Evolutionary conservation across 345 rosid species (phyloP), one percentile per base, ranked within the genome.

Genomic region (Camelina laxa): DNA sequence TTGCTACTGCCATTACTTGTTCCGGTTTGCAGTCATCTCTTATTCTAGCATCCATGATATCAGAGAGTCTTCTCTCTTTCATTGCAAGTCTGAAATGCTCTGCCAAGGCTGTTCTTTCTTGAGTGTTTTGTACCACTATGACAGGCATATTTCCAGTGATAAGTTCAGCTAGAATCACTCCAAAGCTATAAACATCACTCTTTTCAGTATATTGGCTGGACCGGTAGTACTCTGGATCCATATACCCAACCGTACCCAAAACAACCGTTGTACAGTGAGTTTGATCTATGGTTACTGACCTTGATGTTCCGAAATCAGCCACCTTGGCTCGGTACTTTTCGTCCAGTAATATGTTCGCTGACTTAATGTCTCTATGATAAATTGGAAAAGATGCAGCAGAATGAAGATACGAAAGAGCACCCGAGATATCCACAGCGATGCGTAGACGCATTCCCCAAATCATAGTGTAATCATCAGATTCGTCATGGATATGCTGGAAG

Each of bases 1-100:
- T 75, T 21, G 81, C 90, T 33, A 88, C 54, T 13, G 87, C 83
- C 65, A 70, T 78, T 65, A 83, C 81, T 39, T 82, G 84, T 74
- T 81, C 88, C 49, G 47, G 17, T 48, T 83, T 83, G 57, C 83
- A 83, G 0, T 74, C 73, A 30, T 81, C 75, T 70, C 72, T 88
- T 49, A 86, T 53, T 21, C 63, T 36, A 9, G 79, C 85, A 74
- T 88, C 89, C 8, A 84, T 54, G 0, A 60, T 79, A 1, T 82
- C 85, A 13, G 69, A 48, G 31, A 85, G 0, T 44, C 75, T 81
- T 17, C 72, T 86, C 70, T 83, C 87, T 20, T 79, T 83, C 70
- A 85, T 73, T 20, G 80, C 51, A 19, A 60, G 58, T 75, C 67
- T 74, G 68, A 80, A 70, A 60, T 86, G 80, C 1, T 78, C 83